Base-by-base conservation (phyloP, 1,139 yeast species). In the Scheffersomyces illinoinensis region DNA sequence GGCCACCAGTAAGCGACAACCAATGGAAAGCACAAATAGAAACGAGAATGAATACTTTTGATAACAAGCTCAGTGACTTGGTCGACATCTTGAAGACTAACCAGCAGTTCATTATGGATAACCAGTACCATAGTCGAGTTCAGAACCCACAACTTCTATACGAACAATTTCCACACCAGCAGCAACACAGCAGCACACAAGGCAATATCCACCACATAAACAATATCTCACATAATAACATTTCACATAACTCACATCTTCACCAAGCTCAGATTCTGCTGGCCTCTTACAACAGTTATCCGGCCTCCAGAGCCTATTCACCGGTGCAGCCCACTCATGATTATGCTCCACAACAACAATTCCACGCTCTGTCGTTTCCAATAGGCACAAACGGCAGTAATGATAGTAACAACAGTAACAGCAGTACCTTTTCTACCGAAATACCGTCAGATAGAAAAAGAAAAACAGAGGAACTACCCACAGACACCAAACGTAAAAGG, bases 1-100 rank as follows among this genome's bases (percentile, higher is more conserved):
- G 26, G 21, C 51, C 46, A 53, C 33, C 55, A n/a, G 5, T 7
- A 8, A 56, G 50, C 52, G 53, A 65, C 24, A 54, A 61, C 4
- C 68, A 66, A n/a, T 82, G 87, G 87, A 77, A 76, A 61, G 56
- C 70, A 5, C 74, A 73, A 53, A 80, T 84, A 63, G 88, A 85
- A 59, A 70, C 68, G 54, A 76, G 83, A 54, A 75, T 85, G 58
- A 75, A 72, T 56, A 71, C 76, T 0, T 81, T 85, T 60, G 88
- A 84, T 56, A 72, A 70, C 51, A 82, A 84, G 56, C 68, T 85
- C 58, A 80, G 78, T 68, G 77, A 76, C 66, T 68, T 82, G 57
- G 79, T 79, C 3, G 81, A 76, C 49, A 73, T 78, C 4, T 59
- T 80, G 54, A 74, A 71, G 57, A 60, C 69, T 4, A 78, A 78